Percentiles rank a stretch among this genome's conserved stretches.
Evolutionary conservation across 345 rosid genomes (phyloP).

Genomic region (Aegle marmelos): DNA sequence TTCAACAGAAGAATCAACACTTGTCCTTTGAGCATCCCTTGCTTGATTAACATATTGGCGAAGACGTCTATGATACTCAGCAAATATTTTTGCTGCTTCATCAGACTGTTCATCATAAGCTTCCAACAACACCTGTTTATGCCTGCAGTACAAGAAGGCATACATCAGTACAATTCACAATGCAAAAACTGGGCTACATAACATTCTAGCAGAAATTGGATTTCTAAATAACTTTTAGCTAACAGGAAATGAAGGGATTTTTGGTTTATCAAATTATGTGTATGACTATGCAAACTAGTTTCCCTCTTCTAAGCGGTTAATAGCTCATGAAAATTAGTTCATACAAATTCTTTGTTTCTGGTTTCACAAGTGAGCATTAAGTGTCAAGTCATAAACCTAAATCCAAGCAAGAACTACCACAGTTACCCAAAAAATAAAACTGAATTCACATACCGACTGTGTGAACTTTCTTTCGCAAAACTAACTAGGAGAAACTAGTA

Average conservation of each 20-base stretch:
- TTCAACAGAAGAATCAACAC: slow-evolving; percentile 54
- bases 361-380: background rate
- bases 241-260: background rate
- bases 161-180: background rate
- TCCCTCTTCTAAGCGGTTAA: background rate
- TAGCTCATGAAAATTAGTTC: background rate
- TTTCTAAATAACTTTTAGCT: background rate
- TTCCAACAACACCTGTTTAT: slow-evolving; percentile 81
- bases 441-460: background rate
- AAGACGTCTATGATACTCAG: slow-evolving; percentile 82
- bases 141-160: slow-evolving; percentile 43
- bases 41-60: slow-evolving; percentile 77
- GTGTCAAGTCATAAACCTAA: background rate
- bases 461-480: background rate
- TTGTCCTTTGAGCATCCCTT: slow-evolving; percentile 68
- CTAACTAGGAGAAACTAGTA: background rate
- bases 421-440: background rate
- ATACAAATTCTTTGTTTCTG: background rate
- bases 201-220: background rate
- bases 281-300: background rate
- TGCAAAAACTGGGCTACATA: background rate
- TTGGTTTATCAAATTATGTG: background rate
- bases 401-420: background rate
- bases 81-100: slow-evolving; percentile 86
- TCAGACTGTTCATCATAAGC: slow-evolving; percentile 93